phyloP scores from a whole-genome alignment of 805 yeast species.

The Monosporozyma yasuniensis region DNA sequence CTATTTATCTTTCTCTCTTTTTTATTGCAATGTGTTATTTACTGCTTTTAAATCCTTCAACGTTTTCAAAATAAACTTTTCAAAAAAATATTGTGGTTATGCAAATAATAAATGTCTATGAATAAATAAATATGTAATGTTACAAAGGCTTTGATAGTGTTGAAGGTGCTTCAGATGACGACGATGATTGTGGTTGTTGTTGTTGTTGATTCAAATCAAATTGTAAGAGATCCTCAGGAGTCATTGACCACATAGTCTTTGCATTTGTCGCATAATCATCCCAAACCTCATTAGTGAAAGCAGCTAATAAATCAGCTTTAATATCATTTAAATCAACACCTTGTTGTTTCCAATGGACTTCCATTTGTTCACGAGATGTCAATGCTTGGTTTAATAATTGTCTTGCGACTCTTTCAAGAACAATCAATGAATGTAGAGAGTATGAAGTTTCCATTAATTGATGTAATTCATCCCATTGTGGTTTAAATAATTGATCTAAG shows the following conservation, averaged over 20 bases:
- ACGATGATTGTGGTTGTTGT: background rate
- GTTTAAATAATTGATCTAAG: slow-evolving; percentile 14
- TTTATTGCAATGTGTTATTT: no score
- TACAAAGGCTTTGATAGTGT: no score
- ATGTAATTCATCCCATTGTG: slow-evolving; percentile 6
- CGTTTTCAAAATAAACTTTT: no score
- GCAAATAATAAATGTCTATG: no score
- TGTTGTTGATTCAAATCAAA: background rate
- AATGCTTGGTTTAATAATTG: slow-evolving; percentile 17
- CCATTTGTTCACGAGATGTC: slow-evolving; percentile 15
- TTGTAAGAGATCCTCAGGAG: slow-evolving; percentile 5
- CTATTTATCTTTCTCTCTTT: no score
- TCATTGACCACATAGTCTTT: slow-evolving; percentile 10
- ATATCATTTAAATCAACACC: slow-evolving; percentile 8
- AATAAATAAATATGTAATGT: no score
- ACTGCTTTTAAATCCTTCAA: no score
- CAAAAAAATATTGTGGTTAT: no score
- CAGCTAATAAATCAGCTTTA: slow-evolving; percentile 7
- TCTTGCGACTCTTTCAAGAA: slow-evolving; percentile 19
- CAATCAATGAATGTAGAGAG: slow-evolving; percentile 14
- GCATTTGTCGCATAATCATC: slow-evolving; percentile 8
- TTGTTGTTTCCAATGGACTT: slow-evolving; percentile 8
- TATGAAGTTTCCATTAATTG: slow-evolving; percentile 11
- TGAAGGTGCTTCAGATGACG: no score
- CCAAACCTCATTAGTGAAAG: slow-evolving; percentile 12